Base-by-base conservation (phyloP, 352 stramenopile genomes). In the Albugo candida region DNA sequence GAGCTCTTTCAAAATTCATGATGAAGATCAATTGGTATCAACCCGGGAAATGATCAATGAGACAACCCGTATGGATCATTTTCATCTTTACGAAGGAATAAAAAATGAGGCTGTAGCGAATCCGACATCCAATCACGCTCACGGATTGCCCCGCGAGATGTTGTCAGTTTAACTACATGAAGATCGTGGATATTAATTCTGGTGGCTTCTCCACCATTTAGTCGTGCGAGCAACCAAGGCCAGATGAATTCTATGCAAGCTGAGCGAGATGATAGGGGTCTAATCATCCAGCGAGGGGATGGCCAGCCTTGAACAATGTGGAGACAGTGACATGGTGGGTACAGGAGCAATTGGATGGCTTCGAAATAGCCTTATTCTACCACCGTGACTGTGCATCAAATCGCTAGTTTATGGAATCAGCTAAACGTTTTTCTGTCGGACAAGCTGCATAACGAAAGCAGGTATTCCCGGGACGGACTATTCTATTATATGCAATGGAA, bases 271-370 rank as follows among this genome's bases (percentile, higher is more conserved):
- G 70, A 83, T 50, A 68, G 69, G 0, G 76, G 76, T 0, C 47
- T 89, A 21, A 55, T 83, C 10, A 83, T 89, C 47, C 54, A 83
- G 53, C 68, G 60, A 12, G 51, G 58, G 13, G 56, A 61, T 14
- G 68, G 69, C 73, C 73, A 0, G 47, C 76, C n/a, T 57, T 84
- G 16, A 53, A 79, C 20, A 51, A 61, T 0, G 69, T 83, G 53
- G 76, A 89, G 44, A 62, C 85, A 34, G 62, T 89, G 55, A 61
- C 44, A 89, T 89, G 76, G 49, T 83, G 1, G 76, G 76, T 38
- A 73, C 71, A 36, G 76, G 70, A 1, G 78, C 81, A 45, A 62
- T 73, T 45, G 56, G 81, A 40, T 89, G 73, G 73, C 68, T 87
- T 48, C 45, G 63, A 49, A 81, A 70, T 18, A 64, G 45, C 8